Evolutionary conservation across 2,329 filamentous ascomycete genomes (phyloP), one percentile per base, ranked within the genome.

Genomic region (Cladobotryum mycophilum): DNA sequence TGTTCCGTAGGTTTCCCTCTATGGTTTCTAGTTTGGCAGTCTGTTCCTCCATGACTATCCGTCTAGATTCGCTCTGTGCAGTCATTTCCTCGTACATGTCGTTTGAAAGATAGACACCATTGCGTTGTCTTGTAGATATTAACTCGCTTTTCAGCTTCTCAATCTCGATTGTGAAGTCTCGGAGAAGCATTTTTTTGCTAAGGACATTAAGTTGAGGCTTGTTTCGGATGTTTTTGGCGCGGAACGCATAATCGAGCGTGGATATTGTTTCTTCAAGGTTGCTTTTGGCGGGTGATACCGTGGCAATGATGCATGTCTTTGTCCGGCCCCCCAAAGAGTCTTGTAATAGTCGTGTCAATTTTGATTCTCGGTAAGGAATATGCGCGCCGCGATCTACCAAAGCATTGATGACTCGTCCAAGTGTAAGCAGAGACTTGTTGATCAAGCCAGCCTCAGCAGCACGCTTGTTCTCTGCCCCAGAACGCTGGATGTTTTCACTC

Each of bases 191-290:
- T 70, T 93, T 95, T 70, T 97, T 99, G 56, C 89, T 91, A 56
- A 97, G 82, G 45, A 89, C 88, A 68, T 97, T 99, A 60, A 95
- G 79, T 64, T 99, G 93, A 1, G 93, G 95, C 69, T 96, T 96
- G 70, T 99, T 99, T 45, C 89, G 87, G 61, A 99, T 99, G 60
- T 99, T 97, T 75, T 99, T 99, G 14, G 93, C 93, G 43, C 93
- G 82, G 71, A 97, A 97, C 11, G 93, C 95, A 64, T 99, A 99
- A 67, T 99, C 93, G 2, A 99, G 78, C 0, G 95, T 99, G 1
- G 93, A 97, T 53, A 99, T 97, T 0, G 95, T 99, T 69, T 99
- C 93, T 64, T 99, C 93, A 1, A 99, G 76, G 60, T 97, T 99
- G 69, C 86, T 91, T 68, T 93, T 95, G 7, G 91, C 89, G 1